These are phyloP conservation scores for Pythium aphanidermatum DNA, from an alignment of 352 stramenopile species.

Conservation along the genomic window DNA sequence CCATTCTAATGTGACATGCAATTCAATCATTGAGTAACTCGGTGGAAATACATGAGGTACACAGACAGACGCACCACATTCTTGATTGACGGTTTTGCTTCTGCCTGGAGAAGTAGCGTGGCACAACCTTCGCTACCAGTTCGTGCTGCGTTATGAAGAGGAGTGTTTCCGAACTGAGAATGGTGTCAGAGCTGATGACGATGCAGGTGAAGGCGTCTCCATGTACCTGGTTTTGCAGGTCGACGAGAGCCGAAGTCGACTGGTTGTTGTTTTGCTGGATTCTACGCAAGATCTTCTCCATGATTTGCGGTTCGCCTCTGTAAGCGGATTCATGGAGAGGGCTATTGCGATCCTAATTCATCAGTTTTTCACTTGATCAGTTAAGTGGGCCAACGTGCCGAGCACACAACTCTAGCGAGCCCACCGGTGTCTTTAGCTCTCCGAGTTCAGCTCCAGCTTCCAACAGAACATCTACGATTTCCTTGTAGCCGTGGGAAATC, in stretches of 20 bases:
- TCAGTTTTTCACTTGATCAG: too few relatives aligned
- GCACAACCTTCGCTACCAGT: slow-evolving; percentile 47
- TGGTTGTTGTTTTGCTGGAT: slow-evolving; percentile 41
- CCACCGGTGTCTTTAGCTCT: slow-evolving; percentile 62
- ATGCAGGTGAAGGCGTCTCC: too few relatives aligned
- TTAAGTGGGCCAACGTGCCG: too few relatives aligned
- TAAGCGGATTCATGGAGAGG: slow-evolving; percentile 67
- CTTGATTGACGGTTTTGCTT: slow-evolving; percentile 31
- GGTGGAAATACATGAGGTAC: neutral
- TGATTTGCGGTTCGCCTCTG: slow-evolving; percentile 40
- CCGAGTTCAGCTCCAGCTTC: slow-evolving; percentile 53
- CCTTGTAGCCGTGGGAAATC: slow-evolving; percentile 51
- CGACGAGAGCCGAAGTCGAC: slow-evolving; percentile 28
- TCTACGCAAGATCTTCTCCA: slow-evolving; percentile 43
- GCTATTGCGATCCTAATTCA: slow-evolving; percentile 75
- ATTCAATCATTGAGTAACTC: neutral
- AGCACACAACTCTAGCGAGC: too few relatives aligned
- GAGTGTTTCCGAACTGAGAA: slow-evolving; percentile 69
- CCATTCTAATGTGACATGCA: slow-evolving; percentile 41
- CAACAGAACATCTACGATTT: slow-evolving; percentile 50
- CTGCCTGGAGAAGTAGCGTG: slow-evolving; percentile 38
- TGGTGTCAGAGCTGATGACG: neutral
- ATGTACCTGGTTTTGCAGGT: slow-evolving; percentile 53
- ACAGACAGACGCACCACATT: slow-evolving; percentile 42
- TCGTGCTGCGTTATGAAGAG: slow-evolving; percentile 64